These are phyloP conservation scores for Chaetomium tenue DNA, from an alignment of 495 filamentous ascomycete genomes.

Conservation along the genomic window DNA sequence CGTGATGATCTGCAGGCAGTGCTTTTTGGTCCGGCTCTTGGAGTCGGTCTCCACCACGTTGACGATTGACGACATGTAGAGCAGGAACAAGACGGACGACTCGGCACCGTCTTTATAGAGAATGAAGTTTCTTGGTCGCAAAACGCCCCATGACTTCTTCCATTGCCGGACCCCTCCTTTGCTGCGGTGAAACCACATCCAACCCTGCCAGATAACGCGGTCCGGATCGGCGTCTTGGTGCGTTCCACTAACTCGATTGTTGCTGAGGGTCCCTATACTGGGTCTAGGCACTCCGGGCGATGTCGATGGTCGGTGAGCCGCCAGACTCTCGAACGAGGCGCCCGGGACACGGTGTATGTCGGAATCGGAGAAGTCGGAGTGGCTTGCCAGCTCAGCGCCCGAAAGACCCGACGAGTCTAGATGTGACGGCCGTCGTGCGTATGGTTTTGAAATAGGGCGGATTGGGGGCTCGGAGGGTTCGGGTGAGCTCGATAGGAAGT, in stretches of 20 bases:
- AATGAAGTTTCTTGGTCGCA: constrained; percentile 81
- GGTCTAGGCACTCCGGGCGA: constrained; percentile 27
- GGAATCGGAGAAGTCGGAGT: constrained; percentile 86
- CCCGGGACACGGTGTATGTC: constrained; percentile 46
- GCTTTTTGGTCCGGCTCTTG: constrained; percentile 74
- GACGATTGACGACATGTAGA: constrained; percentile 76
- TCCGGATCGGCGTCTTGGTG: constrained; percentile 56
- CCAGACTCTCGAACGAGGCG: constrained; percentile 46
- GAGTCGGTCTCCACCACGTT: constrained; percentile 92
- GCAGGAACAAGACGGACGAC: constrained; percentile 80
- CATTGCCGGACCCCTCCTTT: constrained; percentile 88
- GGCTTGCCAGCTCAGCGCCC: constrained; percentile 80
- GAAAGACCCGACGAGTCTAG: constrained; percentile 71
- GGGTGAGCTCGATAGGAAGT: constrained; percentile 60
- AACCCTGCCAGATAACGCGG: constrained; percentile 87
- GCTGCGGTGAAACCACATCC: constrained; percentile 79
- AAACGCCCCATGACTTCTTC: constrained; percentile 91
- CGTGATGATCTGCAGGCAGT: constrained; percentile 90
- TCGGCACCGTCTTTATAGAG: constrained; percentile 93
- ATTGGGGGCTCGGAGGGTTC: constrained; percentile 50
- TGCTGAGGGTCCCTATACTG: constrained; percentile 47
- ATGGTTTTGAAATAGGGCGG: constrained; percentile 34
- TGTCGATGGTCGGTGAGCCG: constrained; percentile 38
- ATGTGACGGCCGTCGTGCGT: constrained; percentile 49
- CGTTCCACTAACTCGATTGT: constrained; percentile 56